Percentiles rank a stretch among this genome's conserved stretches.
Evolutionary conservation across 1,284 basidiomycete genomes (phyloP).

Genomic region (Leccinum cinnamomeum): DNA sequence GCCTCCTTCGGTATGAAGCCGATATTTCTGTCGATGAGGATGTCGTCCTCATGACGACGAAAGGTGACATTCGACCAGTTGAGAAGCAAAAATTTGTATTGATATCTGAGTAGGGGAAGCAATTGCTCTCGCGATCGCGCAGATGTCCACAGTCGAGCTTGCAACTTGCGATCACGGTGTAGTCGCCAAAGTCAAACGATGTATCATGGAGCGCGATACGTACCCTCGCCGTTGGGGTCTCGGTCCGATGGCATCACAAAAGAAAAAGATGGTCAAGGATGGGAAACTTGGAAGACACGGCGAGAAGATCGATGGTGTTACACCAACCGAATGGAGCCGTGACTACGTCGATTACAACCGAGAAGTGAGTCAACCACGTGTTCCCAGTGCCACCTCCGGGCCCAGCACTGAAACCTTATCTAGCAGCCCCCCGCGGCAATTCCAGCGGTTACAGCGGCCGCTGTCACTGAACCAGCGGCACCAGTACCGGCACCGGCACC

Average conservation of each 20-base stretch:
- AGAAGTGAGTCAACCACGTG: conserved; percentile 39
- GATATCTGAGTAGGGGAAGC: conserved; percentile 70
- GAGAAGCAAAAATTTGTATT: conserved; percentile 4
- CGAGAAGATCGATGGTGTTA: conserved; percentile 87
- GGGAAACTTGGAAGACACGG: conserved; percentile 97
- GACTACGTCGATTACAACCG: conserved; percentile 92
- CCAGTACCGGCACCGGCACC: conserved; percentile 17
- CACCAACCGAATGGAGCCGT: conserved; percentile 88
- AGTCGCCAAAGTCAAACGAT: conserved; percentile 98
- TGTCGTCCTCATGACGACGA: conserved; percentile 99
- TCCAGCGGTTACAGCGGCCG: conserved; percentile 26
- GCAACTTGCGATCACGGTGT: conserved; percentile 99
- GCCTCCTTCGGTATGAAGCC: conserved; percentile 94
- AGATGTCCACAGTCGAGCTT: conserved; percentile 98
- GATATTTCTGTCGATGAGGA: conserved; percentile 97
- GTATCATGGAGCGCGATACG: conserved; percentile 99
- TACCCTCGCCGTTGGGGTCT: conserved; percentile 99
- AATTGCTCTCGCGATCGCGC: conserved; percentile 95
- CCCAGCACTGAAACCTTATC: conserved; percentile 4
- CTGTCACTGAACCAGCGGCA: conserved; percentile 20
- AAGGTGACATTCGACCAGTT: conserved; percentile 52
- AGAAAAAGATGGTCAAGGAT: conserved; percentile 98
- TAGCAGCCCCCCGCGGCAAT: conserved; percentile 43
- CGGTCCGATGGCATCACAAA: conserved; percentile 93
- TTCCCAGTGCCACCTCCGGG: conserved; percentile 15